Evolutionary conservation across 192 early-diverging fungal species (phyloP), one percentile per base, ranked within the genome.

Genomic region (Coemansia sp.): DNA sequence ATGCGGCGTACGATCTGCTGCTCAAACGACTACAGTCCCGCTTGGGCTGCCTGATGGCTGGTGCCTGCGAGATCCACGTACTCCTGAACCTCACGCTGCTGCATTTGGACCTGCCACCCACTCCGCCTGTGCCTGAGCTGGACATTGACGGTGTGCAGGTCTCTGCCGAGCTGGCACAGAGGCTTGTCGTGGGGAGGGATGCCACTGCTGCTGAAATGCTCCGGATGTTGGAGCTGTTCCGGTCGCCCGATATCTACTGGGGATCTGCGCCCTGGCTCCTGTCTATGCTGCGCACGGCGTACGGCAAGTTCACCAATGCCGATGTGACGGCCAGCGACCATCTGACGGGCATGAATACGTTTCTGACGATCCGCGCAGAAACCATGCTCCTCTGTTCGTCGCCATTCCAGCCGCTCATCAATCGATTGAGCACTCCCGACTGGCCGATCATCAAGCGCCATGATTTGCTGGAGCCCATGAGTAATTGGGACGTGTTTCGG

Each of bases 241-340:
- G 5, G 3, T 27, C 56, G n/a, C 10, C 56, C 6, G 62, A 70
- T 21, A 54, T 70, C 2, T 58, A 63, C 48, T 70, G 68, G 68
- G 68, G 68, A 10, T 44, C 61, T 19, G 26, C 35, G 0, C 8
- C 42, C 3, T 70, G 68, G 68, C 22, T 70, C 1, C 50, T 70
- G 14, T 21, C 52, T 11, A 24, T 70, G 24, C 37, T 63, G 33
- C 56, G 11, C 32, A 43, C 17, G 7, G 62, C 53, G 3, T 50
- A 52, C 10, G 33, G 17, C n/a, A 10, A 15, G 24, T 40, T 55
- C 18, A 8, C 2, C 17, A 21, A 22, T 10, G 29, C 40, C 18
- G 32, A 27, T 27, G 11, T 24, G 3, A 32, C 57, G 2, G 39
- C 35, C 8, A 9, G 24, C 14, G 55, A 39, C 36, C 11, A 14